Evolutionary conservation across 2,329 filamentous ascomycete species (phyloP), one percentile per base, ranked within the genome.

Genomic region (Cryphonectria radicalis): DNA sequence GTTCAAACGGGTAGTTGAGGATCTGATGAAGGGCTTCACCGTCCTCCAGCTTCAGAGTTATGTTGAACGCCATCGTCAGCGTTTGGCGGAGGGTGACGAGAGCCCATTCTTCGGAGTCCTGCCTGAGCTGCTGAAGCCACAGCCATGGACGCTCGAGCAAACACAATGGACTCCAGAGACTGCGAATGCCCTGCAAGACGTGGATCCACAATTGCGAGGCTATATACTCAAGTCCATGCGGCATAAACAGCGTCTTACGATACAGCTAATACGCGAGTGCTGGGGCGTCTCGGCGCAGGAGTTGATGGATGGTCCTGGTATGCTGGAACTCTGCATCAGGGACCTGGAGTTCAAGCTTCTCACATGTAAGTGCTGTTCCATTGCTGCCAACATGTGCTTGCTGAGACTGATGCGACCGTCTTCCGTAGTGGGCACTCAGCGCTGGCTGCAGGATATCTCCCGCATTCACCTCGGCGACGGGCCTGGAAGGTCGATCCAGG

Each of bases 211-310:
- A 19, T 70, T 82, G 32, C 74, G 74, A 37, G 79, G 78, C 32
- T 81, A 82, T 50, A 53, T 80, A 28, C 63, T 74, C 63, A 74
- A 73, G 19, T 70, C 70, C 1, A 77, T 75, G 50, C 74, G 75
- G 19, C 74, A 75, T 4, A 89, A 89, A 76, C 77, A 82, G 55
- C 79, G 74, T 40, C 75, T 84, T 14, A 83, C 79, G 0, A 73
- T 84, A 22, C 78, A 78, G 69, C 78, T 90, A 68, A 79, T 89
- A 80, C 81, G 81, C 17, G 77, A 82, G 35, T 83, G 81, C 71
- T 90, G 88, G 88, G 81, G 80, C 3, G 73, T 89, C n/a, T 80
- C 83, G 11, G 82, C 84, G 2, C 79, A 82, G 68, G 85, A 88
- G 73, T 76, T 85, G 22, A 75, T 82, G 19, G 80, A 83, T 28